A percentile compares a stretch with the other conserved stretches of the same genome.
phyloP scores from a whole-genome alignment of 139 green algal genomes.

The Gonium pectorale region DNA sequence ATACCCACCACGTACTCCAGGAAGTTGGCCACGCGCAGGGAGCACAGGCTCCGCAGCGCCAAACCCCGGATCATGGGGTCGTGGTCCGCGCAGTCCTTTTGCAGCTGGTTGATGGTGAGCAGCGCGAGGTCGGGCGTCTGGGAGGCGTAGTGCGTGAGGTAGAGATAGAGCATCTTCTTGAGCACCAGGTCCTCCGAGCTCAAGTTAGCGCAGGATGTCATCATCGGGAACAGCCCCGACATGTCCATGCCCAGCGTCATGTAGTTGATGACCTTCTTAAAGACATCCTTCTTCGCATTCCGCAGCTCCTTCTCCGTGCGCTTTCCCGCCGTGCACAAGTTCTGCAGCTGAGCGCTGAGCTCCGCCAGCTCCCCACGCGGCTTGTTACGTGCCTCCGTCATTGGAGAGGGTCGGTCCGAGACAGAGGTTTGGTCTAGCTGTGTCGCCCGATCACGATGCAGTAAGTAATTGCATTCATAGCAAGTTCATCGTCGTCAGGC shows the following conservation, averaged over 20 bases:
- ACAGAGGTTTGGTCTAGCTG: no score
- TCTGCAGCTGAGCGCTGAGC: slow-evolving; percentile 61
- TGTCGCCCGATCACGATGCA: no score
- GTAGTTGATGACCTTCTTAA: slow-evolving; percentile 87
- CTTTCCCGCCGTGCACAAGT: slow-evolving; percentile 64
- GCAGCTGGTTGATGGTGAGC: slow-evolving; percentile 90
- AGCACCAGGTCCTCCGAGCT: slow-evolving; percentile 85
- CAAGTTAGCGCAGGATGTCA: slow-evolving; percentile 77
- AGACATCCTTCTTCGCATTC: slow-evolving; percentile 65
- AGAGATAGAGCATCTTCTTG: slow-evolving; percentile 99
- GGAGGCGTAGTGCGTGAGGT: slow-evolving; percentile 87
- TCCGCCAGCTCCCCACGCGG: slow-evolving; percentile 67
- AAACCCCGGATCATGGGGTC: slow-evolving; percentile 95
- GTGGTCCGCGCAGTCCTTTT: slow-evolving; percentile 89
- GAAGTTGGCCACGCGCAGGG: slow-evolving; percentile 92
- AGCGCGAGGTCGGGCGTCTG: slow-evolving; percentile 86
- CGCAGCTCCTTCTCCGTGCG: slow-evolving; percentile 60
- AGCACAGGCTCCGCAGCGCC: slow-evolving; percentile 92
- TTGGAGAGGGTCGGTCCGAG: no score
- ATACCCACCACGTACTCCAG: slow-evolving; percentile 94
- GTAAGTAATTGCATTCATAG: no score
- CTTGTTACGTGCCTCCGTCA: slow-evolving; percentile 46
- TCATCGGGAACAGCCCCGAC: slow-evolving; percentile 85
- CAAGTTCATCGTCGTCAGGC: no score
- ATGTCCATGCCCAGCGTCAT: slow-evolving; percentile 97